Conservation (phyloP, 2,329 filamentous ascomycete species). For the Tolypocladium guangdongense region DNA sequence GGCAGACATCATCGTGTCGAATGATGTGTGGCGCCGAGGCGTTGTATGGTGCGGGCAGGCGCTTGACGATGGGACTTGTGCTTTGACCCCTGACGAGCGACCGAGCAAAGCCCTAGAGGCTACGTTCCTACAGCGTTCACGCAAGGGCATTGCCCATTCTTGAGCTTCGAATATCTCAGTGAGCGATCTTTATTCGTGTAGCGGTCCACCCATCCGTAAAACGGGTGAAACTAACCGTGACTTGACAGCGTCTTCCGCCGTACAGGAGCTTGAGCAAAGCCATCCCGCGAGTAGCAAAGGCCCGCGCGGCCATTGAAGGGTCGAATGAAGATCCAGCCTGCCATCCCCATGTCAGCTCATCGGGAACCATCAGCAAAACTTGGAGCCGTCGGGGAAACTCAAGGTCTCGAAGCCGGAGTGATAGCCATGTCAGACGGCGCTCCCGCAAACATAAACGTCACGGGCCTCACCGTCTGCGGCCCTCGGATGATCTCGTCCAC, state of each 20-base stretch:
- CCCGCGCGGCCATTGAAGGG: background rate
- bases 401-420: background rate
- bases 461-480: background rate
- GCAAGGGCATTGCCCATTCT: background rate
- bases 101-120: background rate
- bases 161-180: background rate
- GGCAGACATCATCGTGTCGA: too few species aligned
- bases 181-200: background rate
- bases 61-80: too few species aligned
- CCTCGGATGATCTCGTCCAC: slow-evolving; percentile 1
- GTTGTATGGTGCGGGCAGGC: too few species aligned
- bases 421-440: background rate
- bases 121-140: background rate
- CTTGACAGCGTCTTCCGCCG: background rate
- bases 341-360: background rate
- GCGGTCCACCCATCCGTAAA: background rate
- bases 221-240: background rate
- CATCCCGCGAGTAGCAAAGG: background rate
- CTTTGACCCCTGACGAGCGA: too few species aligned
- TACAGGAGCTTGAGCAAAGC: background rate
- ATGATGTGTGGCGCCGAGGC: background rate
- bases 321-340: background rate
- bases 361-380: background rate
- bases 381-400: background rate
- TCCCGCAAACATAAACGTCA: slow-evolving; percentile 1